Evolutionary conservation across 306 rosid species (phyloP).

Genomic region (Fagus sylvatica): DNA sequence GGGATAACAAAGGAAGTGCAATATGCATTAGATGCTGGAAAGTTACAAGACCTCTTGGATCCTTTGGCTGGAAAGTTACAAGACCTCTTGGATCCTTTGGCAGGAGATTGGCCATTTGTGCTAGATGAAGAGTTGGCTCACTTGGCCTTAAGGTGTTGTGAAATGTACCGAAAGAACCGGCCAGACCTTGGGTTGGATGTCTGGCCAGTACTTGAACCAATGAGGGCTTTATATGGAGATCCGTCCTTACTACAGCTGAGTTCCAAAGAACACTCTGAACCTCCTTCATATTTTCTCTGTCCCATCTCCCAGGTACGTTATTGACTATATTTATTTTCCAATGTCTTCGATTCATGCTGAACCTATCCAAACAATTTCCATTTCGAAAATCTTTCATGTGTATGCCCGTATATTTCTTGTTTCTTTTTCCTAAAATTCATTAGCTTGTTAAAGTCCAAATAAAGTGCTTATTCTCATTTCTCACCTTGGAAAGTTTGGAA

Average conservation of each 20-base stretch:
- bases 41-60: constrained; percentile 59
- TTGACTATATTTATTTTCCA: background rate
- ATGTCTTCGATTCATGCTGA: background rate
- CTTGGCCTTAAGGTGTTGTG: constrained; percentile 83
- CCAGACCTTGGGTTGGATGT: constrained; percentile 71
- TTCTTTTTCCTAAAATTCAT: background rate
- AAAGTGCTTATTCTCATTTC: too few relatives aligned
- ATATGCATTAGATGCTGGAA: constrained; percentile 52
- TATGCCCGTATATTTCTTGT: background rate
- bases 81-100: constrained; percentile 74
- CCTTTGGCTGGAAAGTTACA: constrained; percentile 74
- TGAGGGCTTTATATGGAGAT: constrained; percentile 62
- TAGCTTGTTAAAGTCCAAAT: too few relatives aligned
- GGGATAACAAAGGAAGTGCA: constrained; percentile 63
- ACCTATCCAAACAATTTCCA: too few relatives aligned
- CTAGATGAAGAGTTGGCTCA: constrained; percentile 62
- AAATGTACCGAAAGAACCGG: constrained; percentile 53
- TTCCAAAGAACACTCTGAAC: constrained; percentile 55
- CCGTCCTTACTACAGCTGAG: constrained; percentile 39
- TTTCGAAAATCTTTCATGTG: too few relatives aligned
- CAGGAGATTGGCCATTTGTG: constrained; percentile 88
- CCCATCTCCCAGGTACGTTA: constrained; percentile 73
- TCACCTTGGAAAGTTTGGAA: too few relatives aligned
- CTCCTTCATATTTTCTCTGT: constrained; percentile 73
- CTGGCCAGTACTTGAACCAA: constrained; percentile 73